These are phyloP conservation scores for Aspergillus sp. DNA, from an alignment of 2,329 filamentous ascomycete genomes.

Conservation along the genomic window DNA sequence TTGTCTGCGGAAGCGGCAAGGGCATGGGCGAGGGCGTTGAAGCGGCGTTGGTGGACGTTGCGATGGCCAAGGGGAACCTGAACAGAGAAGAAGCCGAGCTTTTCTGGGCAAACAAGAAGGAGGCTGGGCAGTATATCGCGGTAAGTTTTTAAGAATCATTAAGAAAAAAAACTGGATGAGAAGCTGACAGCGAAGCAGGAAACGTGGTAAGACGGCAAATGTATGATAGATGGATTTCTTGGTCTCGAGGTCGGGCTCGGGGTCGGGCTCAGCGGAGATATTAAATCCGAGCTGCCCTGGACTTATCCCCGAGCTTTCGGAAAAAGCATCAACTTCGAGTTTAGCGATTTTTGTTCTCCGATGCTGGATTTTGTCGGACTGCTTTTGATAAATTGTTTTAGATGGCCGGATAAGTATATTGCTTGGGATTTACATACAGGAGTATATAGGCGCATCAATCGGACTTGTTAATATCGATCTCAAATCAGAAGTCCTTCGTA, in stretches of 20 bases:
- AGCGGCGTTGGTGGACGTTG: slow-evolving; percentile 81
- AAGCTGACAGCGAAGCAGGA: slow-evolving; percentile 31
- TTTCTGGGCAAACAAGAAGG: slow-evolving; percentile 92
- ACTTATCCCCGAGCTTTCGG: not conserved
- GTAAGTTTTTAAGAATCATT: slow-evolving; percentile 44
- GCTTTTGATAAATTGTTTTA: not conserved
- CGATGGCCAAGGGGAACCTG: slow-evolving; percentile 89
- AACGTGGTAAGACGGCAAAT: slow-evolving; percentile 37
- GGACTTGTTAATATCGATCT: not conserved
- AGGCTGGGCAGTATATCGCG: slow-evolving; percentile 92
- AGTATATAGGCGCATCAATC: not conserved
- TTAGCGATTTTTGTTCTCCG: not conserved
- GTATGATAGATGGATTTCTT: not conserved
- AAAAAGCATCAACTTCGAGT: not conserved
- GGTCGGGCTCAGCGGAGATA: not conserved
- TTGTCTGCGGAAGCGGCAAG: slow-evolving; percentile 92
- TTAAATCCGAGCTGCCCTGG: not conserved
- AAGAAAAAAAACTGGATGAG: not conserved
- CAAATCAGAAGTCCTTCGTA: not conserved
- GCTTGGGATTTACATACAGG: not conserved
- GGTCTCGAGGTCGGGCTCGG: not conserved
- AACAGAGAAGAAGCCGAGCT: slow-evolving; percentile 78
- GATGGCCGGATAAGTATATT: not conserved
- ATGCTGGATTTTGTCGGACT: not conserved
- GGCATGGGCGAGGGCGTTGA: slow-evolving; percentile 99